These are phyloP conservation scores for Nemania serpens DNA, from an alignment of 2,329 filamentous ascomycete genomes.

Conservation along the genomic window DNA sequence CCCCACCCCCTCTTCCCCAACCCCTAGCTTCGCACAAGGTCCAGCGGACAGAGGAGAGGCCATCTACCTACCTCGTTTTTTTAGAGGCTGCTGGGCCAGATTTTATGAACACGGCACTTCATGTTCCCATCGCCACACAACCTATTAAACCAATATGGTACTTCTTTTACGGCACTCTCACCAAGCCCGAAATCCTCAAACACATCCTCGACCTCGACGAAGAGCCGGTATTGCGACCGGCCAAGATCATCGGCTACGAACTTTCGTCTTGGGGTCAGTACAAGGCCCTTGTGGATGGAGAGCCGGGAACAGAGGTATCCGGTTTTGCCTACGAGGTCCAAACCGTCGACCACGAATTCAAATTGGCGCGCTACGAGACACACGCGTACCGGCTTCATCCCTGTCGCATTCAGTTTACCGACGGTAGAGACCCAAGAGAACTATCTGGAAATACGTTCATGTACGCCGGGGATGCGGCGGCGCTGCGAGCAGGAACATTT, in stretches of 20 bases:
- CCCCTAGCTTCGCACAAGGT: constrained; percentile 7
- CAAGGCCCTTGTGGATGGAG: constrained; percentile 24
- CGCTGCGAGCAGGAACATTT: constrained; percentile 32
- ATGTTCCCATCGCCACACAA: background rate
- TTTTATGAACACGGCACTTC: constrained; percentile 13
- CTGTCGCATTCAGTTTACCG: constrained; percentile 26
- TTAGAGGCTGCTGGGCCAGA: constrained; percentile 15
- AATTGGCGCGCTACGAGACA: constrained; percentile 32
- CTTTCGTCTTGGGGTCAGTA: constrained; percentile 26
- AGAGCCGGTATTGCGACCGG: constrained; percentile 34
- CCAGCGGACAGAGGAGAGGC: background rate
- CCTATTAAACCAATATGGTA: constrained; percentile 42
- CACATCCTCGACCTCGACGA: constrained; percentile 40
- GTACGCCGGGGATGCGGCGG: constrained; percentile 36
- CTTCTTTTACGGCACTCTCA: constrained; percentile 49
- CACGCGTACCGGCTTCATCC: constrained; percentile 24
- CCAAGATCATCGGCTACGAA: constrained; percentile 36
- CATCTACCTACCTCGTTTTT: constrained; percentile 19
- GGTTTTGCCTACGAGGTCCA: constrained; percentile 29
- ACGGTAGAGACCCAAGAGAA: constrained; percentile 22
- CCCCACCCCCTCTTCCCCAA: background rate
- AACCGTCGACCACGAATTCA: constrained; percentile 24
- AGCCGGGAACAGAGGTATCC: constrained; percentile 15
- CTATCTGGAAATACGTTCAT: constrained; percentile 33
- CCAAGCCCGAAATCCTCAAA: constrained; percentile 38